Conservation (phyloP, 495 filamentous ascomycete genomes). For the Aspergillus campestris region DNA sequence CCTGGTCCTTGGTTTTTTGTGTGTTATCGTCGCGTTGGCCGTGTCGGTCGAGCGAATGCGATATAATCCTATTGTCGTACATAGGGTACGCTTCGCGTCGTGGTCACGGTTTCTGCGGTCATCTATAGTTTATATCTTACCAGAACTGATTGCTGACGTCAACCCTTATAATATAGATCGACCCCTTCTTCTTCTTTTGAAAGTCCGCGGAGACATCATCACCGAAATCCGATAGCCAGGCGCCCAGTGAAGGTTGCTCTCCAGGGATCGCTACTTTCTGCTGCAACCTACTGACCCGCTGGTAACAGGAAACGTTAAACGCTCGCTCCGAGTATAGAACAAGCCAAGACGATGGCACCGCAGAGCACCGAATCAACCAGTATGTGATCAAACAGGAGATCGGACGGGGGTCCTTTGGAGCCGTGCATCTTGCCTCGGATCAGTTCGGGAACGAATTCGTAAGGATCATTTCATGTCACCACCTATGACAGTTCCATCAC, state of each 20-base stretch:
- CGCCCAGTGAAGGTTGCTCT: conserved; percentile 58
- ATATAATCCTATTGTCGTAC: no score
- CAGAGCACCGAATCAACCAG: conserved; percentile 83
- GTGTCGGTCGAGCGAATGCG: no score
- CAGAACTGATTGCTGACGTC: neutral
- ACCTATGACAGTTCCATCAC: no score
- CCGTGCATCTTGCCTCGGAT: conserved; percentile 85
- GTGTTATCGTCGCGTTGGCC: neutral
- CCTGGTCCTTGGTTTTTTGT: neutral
- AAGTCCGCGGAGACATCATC: conserved; percentile 69
- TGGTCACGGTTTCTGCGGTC: neutral
- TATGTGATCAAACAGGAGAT: conserved; percentile 95
- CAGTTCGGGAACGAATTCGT: conserved; percentile 93
- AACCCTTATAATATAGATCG: conserved; percentile 25
- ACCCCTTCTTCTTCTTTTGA: conserved; percentile 48
- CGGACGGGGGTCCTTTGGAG: conserved; percentile 87
- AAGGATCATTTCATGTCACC: conserved; percentile 21
- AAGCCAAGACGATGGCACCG: conserved; percentile 71
- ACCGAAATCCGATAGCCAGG: conserved; percentile 59
- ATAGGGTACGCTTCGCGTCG: no score
- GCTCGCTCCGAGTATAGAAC: conserved; percentile 80
- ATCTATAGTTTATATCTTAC: neutral
- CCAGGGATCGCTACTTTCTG: neutral
- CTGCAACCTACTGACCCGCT: conserved; percentile 17
- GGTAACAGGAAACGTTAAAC: conserved; percentile 75